Evolutionary conservation across 768 basidiomycete species (phyloP).

Genomic region (Lyophyllum atratum): DNA sequence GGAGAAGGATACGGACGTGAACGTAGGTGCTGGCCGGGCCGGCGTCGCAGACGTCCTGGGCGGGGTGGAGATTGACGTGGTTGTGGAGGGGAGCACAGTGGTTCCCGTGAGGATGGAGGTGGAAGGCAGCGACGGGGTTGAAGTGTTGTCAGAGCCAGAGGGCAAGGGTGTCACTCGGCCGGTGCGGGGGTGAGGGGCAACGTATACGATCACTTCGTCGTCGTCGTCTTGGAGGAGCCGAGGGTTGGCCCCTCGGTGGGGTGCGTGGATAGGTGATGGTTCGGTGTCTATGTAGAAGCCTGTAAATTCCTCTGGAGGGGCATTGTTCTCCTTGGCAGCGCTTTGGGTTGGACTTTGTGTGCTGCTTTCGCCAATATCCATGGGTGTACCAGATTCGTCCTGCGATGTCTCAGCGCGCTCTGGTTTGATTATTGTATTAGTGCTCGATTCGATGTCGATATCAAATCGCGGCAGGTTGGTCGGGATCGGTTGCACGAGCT

Average conservation of each 20-base stretch:
- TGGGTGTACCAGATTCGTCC: background rate
- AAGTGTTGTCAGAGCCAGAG: background rate
- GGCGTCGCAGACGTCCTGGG: background rate
- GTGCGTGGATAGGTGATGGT: conserved; percentile 25
- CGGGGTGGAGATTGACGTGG: background rate
- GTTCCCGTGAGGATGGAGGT: conserved; percentile 29
- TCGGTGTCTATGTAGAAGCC: conserved; percentile 44
- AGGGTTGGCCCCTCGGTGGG: conserved; percentile 10
- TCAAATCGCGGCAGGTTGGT: background rate
- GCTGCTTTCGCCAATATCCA: background rate
- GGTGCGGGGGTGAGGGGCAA: conserved; percentile 68
- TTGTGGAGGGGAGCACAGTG: conserved; percentile 5
- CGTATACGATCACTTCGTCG: conserved; percentile 77
- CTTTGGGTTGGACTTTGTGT: background rate
- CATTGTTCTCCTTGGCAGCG: background rate
- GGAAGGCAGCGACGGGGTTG: conserved; percentile 10
- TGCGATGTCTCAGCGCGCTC: background rate
- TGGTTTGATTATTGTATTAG: background rate
- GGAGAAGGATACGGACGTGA: conserved; percentile 36
- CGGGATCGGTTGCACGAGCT: background rate
- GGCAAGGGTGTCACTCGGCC: conserved; percentile 12
- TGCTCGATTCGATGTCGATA: background rate
- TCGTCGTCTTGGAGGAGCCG: conserved; percentile 38
- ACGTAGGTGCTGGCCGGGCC: conserved; percentile 17
- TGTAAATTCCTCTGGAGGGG: background rate